A percentile compares a stretch with the other conserved stretches of the same genome.
Evolutionary conservation across 805 yeast species (phyloP).

Genomic region (Ogataea paraovalis): DNA sequence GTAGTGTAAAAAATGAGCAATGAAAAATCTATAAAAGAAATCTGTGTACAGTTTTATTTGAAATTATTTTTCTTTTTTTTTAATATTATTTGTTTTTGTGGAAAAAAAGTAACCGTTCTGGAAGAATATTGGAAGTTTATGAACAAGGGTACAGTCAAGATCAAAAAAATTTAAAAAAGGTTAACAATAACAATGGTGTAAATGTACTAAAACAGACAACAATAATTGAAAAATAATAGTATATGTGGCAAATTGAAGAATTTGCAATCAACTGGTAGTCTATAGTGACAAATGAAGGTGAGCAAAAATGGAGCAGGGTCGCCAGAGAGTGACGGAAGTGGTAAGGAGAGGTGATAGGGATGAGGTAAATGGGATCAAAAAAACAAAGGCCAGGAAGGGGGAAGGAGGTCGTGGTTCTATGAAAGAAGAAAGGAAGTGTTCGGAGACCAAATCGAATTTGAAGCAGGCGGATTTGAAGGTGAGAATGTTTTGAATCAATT

Average conservation of each 20-base stretch:
- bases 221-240: no score
- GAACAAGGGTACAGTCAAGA: no score
- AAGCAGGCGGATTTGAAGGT: background rate
- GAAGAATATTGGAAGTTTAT: no score
- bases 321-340: no score
- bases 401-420: conserved; percentile 1
- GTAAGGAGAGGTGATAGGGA: background rate
- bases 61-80: background rate
- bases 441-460: background rate
- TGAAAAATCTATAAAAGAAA: background rate
- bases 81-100: no score
- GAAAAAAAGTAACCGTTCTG: no score
- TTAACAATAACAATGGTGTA: no score
- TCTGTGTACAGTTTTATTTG: background rate
- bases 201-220: no score
- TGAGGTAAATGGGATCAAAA: background rate
- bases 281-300: background rate
- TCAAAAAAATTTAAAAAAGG: no score
- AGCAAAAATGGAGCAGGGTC: background rate
- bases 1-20: no score
- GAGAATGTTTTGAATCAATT: background rate
- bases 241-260: no score
- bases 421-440: background rate
- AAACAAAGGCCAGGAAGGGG: background rate
- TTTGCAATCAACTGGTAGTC: background rate